phyloP scores from a whole-genome alignment of 306 rosid genomes.

The Cucumis hystrix region DNA sequence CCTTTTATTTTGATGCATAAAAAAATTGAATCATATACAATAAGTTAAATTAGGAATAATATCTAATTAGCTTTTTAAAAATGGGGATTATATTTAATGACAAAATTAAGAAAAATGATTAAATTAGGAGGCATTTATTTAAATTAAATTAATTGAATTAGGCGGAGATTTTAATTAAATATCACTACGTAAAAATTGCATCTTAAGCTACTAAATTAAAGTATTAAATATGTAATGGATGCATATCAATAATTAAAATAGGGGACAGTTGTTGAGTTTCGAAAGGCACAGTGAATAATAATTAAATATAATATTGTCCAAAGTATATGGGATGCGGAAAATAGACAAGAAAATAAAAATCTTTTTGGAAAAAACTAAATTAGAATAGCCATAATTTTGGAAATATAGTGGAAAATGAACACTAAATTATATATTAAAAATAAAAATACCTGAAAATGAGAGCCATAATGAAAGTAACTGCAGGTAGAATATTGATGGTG shows the following conservation, averaged over 20 bases:
- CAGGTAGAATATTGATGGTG: slow-evolving; percentile 67
- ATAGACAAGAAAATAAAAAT: background rate
- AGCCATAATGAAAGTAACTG: slow-evolving; percentile 86
- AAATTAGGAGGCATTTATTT: background rate
- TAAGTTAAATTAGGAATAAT: no score
- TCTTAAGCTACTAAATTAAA: background rate
- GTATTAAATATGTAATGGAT: no score
- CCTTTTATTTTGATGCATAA: no score
- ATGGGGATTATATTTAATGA: background rate
- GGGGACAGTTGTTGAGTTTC: background rate
- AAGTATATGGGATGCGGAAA: background rate
- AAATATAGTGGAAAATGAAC: background rate
- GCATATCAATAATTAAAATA: background rate
- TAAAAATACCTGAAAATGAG: slow-evolving; percentile 60
- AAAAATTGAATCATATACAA: no score
- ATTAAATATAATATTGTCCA: background rate
- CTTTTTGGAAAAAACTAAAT: background rate
- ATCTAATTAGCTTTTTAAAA: background rate
- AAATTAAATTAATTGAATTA: background rate
- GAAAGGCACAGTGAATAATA: background rate
- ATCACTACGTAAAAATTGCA: no score
- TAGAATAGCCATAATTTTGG: background rate
- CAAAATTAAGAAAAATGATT: background rate
- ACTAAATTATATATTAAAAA: background rate
- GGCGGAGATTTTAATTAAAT: background rate